Conservation (phyloP, 148 eudicot species). For the Diospyros lotus region DNA sequence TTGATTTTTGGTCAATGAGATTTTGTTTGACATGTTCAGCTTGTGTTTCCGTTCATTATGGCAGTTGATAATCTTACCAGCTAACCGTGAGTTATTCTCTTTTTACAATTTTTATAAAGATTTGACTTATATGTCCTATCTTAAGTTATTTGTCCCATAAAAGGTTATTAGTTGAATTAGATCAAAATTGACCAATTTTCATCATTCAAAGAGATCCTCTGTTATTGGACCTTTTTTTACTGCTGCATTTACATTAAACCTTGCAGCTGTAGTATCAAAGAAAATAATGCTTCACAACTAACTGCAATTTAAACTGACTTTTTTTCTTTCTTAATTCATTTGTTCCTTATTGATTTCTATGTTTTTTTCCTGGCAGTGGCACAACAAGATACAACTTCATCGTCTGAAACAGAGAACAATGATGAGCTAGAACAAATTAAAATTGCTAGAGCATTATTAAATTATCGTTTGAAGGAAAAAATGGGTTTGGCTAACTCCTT, state of each 20-base stretch:
- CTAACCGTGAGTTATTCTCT: neutral
- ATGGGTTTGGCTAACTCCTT: conserved; percentile 31
- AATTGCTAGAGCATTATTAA: conserved; percentile 68
- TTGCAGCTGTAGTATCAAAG: neutral
- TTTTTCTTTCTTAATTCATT: neutral
- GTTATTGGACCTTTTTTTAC: neutral
- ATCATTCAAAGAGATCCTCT: neutral
- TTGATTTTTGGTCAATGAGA: neutral
- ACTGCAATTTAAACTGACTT: neutral
- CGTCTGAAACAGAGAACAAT: conserved; percentile 59
- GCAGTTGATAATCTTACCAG: neutral
- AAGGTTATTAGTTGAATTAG: neutral
- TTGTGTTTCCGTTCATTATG: neutral
- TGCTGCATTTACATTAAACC: neutral
- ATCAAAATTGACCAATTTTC: neutral
- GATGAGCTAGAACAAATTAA: conserved; percentile 82
- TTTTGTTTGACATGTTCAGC: neutral
- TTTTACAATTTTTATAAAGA: neutral
- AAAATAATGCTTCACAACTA: neutral
- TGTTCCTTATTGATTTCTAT: neutral
- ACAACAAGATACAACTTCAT: conserved; percentile 47
- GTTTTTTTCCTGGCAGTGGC: conserved; percentile 46
- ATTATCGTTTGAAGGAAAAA: conserved; percentile 56
- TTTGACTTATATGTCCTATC: neutral
- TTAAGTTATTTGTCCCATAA: neutral